These are phyloP conservation scores for Cytauxzoon felis DNA, from an alignment of 169 alveolate genomes.

Conservation along the genomic window DNA sequence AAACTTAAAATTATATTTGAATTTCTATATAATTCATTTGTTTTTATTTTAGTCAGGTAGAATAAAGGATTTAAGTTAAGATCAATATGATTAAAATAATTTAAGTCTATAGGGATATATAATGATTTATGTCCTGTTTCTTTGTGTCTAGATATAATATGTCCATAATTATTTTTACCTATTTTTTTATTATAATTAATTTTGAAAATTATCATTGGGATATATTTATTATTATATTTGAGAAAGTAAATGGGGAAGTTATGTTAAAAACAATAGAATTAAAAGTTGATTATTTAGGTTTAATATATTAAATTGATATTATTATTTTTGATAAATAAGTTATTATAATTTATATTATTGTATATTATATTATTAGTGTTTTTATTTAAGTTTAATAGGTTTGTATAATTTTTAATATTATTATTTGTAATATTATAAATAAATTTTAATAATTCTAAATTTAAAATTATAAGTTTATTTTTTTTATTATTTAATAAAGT, in stretches of 20 bases:
- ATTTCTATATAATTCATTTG: slow-evolving; percentile 8
- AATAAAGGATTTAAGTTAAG: background rate
- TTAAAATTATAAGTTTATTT: background rate
- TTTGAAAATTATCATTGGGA: slow-evolving; percentile 20
- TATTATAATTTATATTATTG: slow-evolving; percentile 7
- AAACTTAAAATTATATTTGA: slow-evolving; percentile 22
- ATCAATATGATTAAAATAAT: slow-evolving; percentile 12
- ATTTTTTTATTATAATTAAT: slow-evolving; percentile 26
- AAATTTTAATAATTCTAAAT: slow-evolving; percentile 25
- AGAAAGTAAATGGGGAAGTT: too few relatives aligned
- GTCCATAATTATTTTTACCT: slow-evolving; percentile 28
- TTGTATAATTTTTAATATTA: background rate
- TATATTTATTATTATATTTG: too few relatives aligned
- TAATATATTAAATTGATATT: too few relatives aligned
- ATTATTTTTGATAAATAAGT: slow-evolving; percentile 8
- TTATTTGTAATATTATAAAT: slow-evolving; percentile 1
- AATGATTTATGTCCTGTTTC: background rate
- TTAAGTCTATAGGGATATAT: slow-evolving; percentile 31
- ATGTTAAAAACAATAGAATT: too few relatives aligned
- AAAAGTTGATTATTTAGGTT: too few relatives aligned
- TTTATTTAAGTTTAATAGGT: slow-evolving; percentile 2
- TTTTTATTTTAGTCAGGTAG: background rate
- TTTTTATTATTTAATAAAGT: slow-evolving; percentile 2
- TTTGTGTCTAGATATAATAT: slow-evolving; percentile 25
- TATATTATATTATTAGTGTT: slow-evolving; percentile 2